Evolutionary conservation across 768 basidiomycete species (phyloP).

Genomic region (Tricholoma sp.): DNA sequence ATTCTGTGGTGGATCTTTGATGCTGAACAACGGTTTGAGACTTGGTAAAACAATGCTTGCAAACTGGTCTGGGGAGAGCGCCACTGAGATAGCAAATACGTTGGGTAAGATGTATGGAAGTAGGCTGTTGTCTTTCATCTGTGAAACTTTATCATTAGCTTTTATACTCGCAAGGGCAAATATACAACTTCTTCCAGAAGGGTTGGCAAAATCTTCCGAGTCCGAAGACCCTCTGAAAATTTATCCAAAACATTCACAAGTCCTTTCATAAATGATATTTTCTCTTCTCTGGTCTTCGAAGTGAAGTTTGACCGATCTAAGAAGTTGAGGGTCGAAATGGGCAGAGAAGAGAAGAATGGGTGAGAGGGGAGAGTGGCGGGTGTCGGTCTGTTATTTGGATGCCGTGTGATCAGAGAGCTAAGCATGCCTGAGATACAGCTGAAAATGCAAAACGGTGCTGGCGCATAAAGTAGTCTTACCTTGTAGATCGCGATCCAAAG

Average conservation of each 20-base stretch:
- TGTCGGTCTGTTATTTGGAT: constrained; percentile 65
- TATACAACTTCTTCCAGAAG: constrained; percentile 81
- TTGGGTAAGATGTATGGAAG: constrained; percentile 95
- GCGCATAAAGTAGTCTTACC: constrained; percentile 30
- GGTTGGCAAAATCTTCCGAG: constrained; percentile 86
- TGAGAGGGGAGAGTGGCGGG: constrained; percentile 79
- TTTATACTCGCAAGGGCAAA: not conserved
- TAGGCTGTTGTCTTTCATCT: constrained; percentile 94
- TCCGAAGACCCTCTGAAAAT: constrained; percentile 84
- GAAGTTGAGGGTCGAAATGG: constrained; percentile 94
- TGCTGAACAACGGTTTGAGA: constrained; percentile 81
- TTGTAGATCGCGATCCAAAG: constrained; percentile 69
- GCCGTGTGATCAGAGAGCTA: constrained; percentile 74
- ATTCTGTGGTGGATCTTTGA: constrained; percentile 96
- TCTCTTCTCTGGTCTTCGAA: constrained; percentile 90
- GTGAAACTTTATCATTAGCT: not conserved
- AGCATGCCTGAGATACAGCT: constrained; percentile 55
- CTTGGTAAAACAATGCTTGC: constrained; percentile 76
- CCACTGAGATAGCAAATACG: constrained; percentile 83
- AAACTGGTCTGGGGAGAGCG: constrained; percentile 77
- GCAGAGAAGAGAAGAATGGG: constrained; percentile 91
- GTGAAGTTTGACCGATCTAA: constrained; percentile 94
- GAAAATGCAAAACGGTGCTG: not conserved
- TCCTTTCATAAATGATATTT: constrained; percentile 94
- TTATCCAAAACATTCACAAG: constrained; percentile 71